Conservation (phyloP, 352 stramenopile species). For the Porosira glacialis region DNA sequence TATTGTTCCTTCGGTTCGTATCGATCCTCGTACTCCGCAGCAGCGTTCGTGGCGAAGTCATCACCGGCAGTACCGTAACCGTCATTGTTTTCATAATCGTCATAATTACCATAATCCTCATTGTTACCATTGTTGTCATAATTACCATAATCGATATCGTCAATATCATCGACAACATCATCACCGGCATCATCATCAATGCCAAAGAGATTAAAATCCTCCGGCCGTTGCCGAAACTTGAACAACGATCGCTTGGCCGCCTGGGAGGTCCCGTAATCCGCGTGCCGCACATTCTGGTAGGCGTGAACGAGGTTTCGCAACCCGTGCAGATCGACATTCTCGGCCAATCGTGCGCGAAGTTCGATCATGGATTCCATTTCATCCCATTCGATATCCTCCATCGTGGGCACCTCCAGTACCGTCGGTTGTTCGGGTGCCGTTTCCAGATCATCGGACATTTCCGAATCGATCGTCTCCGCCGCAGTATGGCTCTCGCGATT, state of each 20-base stretch:
- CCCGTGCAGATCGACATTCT: conserved; percentile 67
- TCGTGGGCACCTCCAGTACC: too few species aligned
- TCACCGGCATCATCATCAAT: conserved; percentile 55
- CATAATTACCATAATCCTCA: too few species aligned
- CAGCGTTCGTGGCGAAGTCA: conserved; percentile 6
- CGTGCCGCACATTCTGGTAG: conserved; percentile 76
- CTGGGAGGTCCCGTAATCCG: conserved; percentile 74
- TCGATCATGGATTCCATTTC: conserved; percentile 47
- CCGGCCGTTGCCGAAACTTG: conserved; percentile 67
- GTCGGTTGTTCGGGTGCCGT: too few species aligned
- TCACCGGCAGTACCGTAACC: neutral
- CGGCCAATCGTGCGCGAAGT: conserved; percentile 40
- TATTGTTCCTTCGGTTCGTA: too few species aligned
- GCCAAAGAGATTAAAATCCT: conserved; percentile 74
- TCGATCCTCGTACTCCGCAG: conserved; percentile 48
- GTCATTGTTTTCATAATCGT: conserved; percentile 26
- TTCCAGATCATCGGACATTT: too few species aligned
- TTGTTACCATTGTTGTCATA: conserved; percentile 12
- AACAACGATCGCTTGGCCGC: conserved; percentile 78
- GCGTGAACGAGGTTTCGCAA: conserved; percentile 76
- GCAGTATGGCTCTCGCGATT: too few species aligned
- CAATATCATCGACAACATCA: conserved; percentile 21
- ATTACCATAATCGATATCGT: too few species aligned
- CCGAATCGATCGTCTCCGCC: neutral
- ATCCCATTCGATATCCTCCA: conserved; percentile 46